Conservation (phyloP, 2,329 filamentous ascomycete species). For the Aspergillus novofumigatus region DNA sequence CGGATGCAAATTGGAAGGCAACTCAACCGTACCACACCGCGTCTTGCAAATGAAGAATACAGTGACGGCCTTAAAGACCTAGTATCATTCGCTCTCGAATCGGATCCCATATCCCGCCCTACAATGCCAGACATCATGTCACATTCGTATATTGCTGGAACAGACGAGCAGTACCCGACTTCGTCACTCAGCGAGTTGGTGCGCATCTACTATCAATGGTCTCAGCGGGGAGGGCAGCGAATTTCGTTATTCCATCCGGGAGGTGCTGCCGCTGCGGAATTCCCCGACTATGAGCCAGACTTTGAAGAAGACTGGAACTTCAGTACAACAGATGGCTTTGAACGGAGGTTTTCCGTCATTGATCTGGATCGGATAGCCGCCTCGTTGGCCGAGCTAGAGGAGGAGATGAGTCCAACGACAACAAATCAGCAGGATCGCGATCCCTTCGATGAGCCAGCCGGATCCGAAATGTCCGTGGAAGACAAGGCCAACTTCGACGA, state of each 20-base stretch:
- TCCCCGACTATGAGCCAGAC: slow-evolving; percentile 40
- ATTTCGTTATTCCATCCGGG: slow-evolving; percentile 57
- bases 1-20: slow-evolving; percentile 46
- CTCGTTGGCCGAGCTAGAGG: slow-evolving; percentile 42
- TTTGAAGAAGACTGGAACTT: slow-evolving; percentile 60
- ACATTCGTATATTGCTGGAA: slow-evolving; percentile 43
- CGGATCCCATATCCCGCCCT: slow-evolving; percentile 43
- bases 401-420: slow-evolving; percentile 34
- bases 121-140: slow-evolving; percentile 44
- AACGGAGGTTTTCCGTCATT: slow-evolving; percentile 48
- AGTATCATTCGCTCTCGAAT: slow-evolving; percentile 42
- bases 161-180: slow-evolving; percentile 43
- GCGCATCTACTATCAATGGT: slow-evolving; percentile 47
- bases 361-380: slow-evolving; percentile 44
- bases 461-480: slow-evolving; percentile 36
- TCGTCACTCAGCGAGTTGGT: slow-evolving; percentile 43
- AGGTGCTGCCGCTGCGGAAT: slow-evolving; percentile 54
- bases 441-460: slow-evolving; percentile 23
- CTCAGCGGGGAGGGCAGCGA: slow-evolving; percentile 45
- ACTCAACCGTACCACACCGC: slow-evolving; percentile 39
- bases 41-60: slow-evolving; percentile 41
- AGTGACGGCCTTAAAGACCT: slow-evolving; percentile 44
- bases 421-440: slow-evolving; percentile 21
- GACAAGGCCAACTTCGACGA: slow-evolving; percentile 54
- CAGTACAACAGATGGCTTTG: slow-evolving; percentile 60